Evolutionary conservation across 1,139 yeast genomes (phyloP), one percentile per base, ranked within the genome.

Genomic region (Diutina sp.): DNA sequence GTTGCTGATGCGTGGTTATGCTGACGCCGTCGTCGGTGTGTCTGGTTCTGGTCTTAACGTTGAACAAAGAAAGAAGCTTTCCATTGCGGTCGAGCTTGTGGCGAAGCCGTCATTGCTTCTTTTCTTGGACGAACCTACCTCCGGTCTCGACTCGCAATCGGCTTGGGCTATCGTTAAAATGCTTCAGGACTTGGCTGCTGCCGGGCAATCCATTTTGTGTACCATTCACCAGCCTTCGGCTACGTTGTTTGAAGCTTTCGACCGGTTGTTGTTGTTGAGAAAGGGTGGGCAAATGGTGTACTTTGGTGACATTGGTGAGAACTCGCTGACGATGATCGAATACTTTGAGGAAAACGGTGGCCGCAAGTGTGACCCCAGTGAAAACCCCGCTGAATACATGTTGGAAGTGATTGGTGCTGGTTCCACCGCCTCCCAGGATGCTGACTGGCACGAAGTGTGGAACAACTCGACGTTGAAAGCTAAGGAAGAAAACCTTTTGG

Each of bases 121-220:
- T 57, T 90, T 90, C 71, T 77, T 90, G 65, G 97, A 90, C 71
- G 97, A 90, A 68, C 97, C 97, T 7, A 90, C 97, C 21, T 89
- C 96, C 6, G 97, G 97, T 66, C 76, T 90, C 62, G 96, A 90
- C 67, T 88, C 96, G 29, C 96, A 89, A 70, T 86, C 96, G 58
- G 95, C 96, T 8, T 87, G 95, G 95, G 82, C 93, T 28, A 83
- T 87, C 64, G 83, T 89, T 68, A 83, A 84, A 66, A 75, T 88
- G 68, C 80, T 87, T 80, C 79, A 89, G 69, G 84, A 83, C 67
- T 76, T 87, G 58, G 87, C 93, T 25, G 76, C 81, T 66, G 84
- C 83, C 62, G 95, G 95, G 30, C 95, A 87, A 70, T 91, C 95
- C 51, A 84, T 87, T 64, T 71, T 87, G 66, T 87, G 93, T 72